Conservation (phyloP, 2,329 filamentous ascomycete genomes). For the Bipolaris gigantea region DNA sequence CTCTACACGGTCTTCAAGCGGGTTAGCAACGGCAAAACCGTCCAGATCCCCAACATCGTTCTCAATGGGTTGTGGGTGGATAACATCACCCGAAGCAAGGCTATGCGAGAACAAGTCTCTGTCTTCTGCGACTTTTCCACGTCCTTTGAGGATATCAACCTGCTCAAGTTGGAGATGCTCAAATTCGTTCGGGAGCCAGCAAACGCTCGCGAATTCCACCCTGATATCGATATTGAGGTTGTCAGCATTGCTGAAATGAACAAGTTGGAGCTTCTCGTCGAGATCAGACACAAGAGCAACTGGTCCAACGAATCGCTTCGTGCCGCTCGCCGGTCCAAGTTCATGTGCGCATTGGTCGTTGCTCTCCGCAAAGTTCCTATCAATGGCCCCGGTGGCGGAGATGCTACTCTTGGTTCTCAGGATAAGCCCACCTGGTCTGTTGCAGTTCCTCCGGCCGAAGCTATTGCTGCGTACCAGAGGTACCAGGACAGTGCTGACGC, state of each 20-base stretch:
- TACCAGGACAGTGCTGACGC: conserved; percentile 59
- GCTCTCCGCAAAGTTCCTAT: conserved; percentile 88
- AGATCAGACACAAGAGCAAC: conserved; percentile 80
- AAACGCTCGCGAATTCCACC: conserved; percentile 88
- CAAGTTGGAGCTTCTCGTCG: conserved; percentile 80
- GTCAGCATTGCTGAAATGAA: conserved; percentile 80
- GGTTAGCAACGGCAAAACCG: conserved; percentile 77
- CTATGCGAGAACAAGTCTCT: conserved; percentile 84
- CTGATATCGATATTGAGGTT: conserved; percentile 78
- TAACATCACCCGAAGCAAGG: conserved; percentile 86
- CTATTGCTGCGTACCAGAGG: conserved; percentile 62
- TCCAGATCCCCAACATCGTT: conserved; percentile 85
- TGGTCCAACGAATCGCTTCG: conserved; percentile 74
- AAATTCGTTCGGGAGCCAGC: conserved; percentile 80
- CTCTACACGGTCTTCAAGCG: conserved; percentile 90
- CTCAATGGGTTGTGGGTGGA: conserved; percentile 94
- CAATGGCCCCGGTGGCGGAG: conserved; percentile 74
- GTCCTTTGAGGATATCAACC: conserved; percentile 83
- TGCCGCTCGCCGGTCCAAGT: conserved; percentile 82
- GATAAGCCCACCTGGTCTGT: conserved; percentile 84
- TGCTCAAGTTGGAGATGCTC: conserved; percentile 81
- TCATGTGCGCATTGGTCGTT: conserved; percentile 89
- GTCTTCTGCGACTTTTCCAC: conserved; percentile 86
- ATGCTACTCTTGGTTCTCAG: conserved; percentile 60
- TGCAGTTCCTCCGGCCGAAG: conserved; percentile 68